Percentiles rank a stretch among this genome's conserved stretches.
phyloP scores from a whole-genome alignment of 129 eudicot genomes.

The sunflower (Helianthus annuus) region HanXRQr2.0-SUNRISE NC_035440.2:89521539-89522038 shows the following conservation, averaged over 20 bases:
- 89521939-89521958: constrained; percentile 49
- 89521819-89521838: constrained; percentile 76
- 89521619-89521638: constrained; percentile 12
- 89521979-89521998: neutral
- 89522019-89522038: too few relatives aligned
- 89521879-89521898: constrained; percentile 82
- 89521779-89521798: neutral
- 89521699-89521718: constrained; percentile 17
- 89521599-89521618: constrained; percentile 52
- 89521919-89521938: constrained; percentile 72
- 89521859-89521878: constrained; percentile 90
- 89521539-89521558: constrained; percentile 99
- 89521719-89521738: neutral
- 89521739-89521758: constrained; percentile 9
- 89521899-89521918: constrained; percentile 83
- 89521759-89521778: neutral
- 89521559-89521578: constrained; percentile 94
- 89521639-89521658: constrained; percentile 6
- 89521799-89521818: neutral
- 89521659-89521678: neutral
- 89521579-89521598: constrained; percentile 98
- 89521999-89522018: too few relatives aligned
- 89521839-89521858: constrained; percentile 76
- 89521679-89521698: neutral
- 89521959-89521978: neutral